phyloP scores from a whole-genome alignment of 2,329 filamentous ascomycete species.

The Diaporthe sp. region DNA sequence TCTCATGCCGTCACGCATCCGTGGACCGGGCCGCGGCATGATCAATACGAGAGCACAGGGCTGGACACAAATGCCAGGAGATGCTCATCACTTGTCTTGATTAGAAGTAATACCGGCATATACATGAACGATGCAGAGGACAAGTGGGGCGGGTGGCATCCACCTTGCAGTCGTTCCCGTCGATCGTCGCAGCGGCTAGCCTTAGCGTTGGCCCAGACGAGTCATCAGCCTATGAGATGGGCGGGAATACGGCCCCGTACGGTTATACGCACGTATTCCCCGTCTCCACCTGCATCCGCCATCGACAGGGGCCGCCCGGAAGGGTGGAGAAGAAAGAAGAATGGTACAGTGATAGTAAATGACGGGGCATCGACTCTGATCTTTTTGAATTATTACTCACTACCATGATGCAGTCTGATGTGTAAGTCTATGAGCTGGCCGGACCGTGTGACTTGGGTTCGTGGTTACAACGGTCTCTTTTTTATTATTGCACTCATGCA shows the following conservation, averaged over 20 bases:
- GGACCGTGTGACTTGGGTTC: not conserved
- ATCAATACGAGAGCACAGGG: not conserved
- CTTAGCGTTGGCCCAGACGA: not conserved
- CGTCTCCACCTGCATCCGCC: not conserved
- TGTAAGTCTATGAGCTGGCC: not conserved
- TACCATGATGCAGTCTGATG: not conserved
- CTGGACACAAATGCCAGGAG: no score
- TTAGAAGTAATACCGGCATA: not conserved
- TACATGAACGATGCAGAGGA: not conserved
- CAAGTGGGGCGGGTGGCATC: not conserved
- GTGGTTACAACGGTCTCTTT: not conserved
- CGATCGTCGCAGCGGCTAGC: not conserved
- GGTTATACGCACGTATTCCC: constrained; percentile 4
- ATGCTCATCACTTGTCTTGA: not conserved
- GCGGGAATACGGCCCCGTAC: not conserved
- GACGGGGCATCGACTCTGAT: not conserved
- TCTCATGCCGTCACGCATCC: not conserved
- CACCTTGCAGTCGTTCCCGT: constrained; percentile 7
- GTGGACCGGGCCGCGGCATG: not conserved
- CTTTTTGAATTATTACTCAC: not conserved
- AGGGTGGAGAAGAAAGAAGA: not conserved
- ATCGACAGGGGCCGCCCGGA: not conserved
- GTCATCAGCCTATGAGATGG: not conserved
- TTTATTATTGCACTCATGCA: not conserved
- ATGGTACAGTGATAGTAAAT: not conserved